Base-by-base conservation (phyloP, 495 filamentous ascomycete species). In the Cercophora scortea region DNA sequence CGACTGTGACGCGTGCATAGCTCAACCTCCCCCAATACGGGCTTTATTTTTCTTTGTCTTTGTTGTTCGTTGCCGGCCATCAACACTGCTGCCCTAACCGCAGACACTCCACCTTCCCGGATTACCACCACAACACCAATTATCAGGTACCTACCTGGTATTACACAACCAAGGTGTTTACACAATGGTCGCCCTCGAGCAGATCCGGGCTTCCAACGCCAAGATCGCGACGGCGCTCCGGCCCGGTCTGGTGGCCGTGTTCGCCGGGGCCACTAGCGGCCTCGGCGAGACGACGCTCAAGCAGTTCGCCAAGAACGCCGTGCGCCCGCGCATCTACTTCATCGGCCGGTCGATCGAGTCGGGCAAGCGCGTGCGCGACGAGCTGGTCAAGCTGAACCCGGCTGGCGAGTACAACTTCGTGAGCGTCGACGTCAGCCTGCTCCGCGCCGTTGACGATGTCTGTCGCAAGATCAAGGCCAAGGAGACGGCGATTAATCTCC, bases 241-340 rank as follows among this genome's bases (percentile, higher is more conserved):
- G 8, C 32, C 64, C 0, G 66, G 69, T 4, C 60, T 79, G 1
- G 71, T 79, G 3, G 79, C 74, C 32, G 73, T 85, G 47, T 83
- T 83, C 56, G 81, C 82, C 13, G 83, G 86, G 44, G 85, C 71
- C 19, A 88, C 86, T 0, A 76, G 74, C 35, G 86, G 83, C 36
- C 80, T 89, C 50, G 82, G 80, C 40, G 71, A 80, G 54, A 57
- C 71, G n/a, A 81, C 81, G 7, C 69, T 85, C 51, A 79, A 70
- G 49, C 61, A 73, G 33, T 82, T 88, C 47, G 76, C 77, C 4
- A 66, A 74, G 33, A 53, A 79, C 44, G 69, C 82, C 8, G 39
- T 61, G 9, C 58, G 66, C n/a, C 64, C 64, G 1, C 53, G 60
- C 9, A 61, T 67, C 44, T 81, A 72, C 57, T 71, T 78, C 33